Evolutionary conservation across 2,329 filamentous ascomycete species (phyloP).

Genomic region (Aureobasidium vineae): DNA sequence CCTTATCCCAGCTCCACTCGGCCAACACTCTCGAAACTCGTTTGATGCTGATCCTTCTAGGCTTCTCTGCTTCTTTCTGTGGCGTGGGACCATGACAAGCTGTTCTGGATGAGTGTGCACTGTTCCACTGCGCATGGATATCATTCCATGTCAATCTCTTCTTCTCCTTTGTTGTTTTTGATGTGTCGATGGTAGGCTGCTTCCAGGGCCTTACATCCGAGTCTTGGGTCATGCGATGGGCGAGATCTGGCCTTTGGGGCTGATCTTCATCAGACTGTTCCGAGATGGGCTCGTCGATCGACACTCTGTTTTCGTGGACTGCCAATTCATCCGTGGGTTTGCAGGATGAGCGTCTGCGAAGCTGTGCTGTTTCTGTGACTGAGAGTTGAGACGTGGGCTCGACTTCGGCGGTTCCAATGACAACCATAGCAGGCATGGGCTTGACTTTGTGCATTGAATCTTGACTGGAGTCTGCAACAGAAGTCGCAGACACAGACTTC

Average conservation of each 20-base stretch:
- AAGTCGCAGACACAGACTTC: background rate
- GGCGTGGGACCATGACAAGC: background rate
- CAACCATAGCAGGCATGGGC: background rate
- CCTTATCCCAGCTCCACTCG: background rate
- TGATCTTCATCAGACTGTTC: background rate
- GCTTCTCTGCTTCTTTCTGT: background rate
- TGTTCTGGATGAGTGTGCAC: background rate
- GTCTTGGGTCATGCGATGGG: background rate
- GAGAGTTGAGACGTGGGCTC: background rate
- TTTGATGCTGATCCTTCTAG: background rate
- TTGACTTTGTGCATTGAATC: constrained; percentile 11
- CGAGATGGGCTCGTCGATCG: background rate
- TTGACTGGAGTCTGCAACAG: background rate
- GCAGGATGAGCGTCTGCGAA: constrained; percentile 15
- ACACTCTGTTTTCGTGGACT: background rate
- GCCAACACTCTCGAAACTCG: constrained; percentile 4
- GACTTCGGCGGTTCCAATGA: background rate
- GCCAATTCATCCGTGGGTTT: background rate
- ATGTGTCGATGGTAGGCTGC: background rate
- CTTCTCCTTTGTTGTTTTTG: background rate
- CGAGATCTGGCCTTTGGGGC: background rate
- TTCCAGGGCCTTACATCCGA: background rate
- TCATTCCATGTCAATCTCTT: constrained; percentile 18
- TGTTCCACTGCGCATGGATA: constrained; percentile 7
- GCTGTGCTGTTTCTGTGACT: background rate